Percentiles rank a stretch among this genome's conserved stretches.
Evolutionary conservation across 2,329 filamentous ascomycete species (phyloP).

Genomic region (Fusarium pilosicola): DNA sequence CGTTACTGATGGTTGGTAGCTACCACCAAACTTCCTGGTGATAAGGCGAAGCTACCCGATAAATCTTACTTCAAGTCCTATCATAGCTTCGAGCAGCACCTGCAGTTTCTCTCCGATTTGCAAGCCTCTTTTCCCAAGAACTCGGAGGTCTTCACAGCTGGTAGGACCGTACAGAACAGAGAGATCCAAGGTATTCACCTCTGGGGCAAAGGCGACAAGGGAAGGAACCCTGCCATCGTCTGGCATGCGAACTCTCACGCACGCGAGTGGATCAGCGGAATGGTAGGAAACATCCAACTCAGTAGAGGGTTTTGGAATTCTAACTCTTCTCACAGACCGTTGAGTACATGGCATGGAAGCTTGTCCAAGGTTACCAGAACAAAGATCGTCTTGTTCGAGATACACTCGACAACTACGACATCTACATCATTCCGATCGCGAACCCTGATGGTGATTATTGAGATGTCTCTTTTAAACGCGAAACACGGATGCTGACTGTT

Average conservation of each 20-base stretch:
- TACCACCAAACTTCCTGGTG: neutral
- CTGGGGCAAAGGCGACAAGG: constrained; percentile 57
- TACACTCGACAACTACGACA: constrained; percentile 70
- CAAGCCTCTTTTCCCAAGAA: constrained; percentile 54
- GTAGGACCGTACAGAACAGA: constrained; percentile 58
- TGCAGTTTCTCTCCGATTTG: constrained; percentile 59
- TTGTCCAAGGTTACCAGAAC: constrained; percentile 35
- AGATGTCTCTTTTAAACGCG: too few relatives aligned
- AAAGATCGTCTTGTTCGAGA: constrained; percentile 12
- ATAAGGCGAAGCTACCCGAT: constrained; percentile 5
- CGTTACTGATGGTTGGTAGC: neutral
- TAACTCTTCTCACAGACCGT: constrained; percentile 19
- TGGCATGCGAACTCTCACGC: constrained; percentile 69
- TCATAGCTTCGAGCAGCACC: constrained; percentile 62
- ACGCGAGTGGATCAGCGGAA: constrained; percentile 68
- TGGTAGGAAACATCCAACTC: constrained; percentile 46
- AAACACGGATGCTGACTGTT: rapidly evolving
- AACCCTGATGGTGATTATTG: constrained; percentile 65
- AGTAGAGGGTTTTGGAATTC: rapidly evolving
- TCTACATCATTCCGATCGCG: constrained; percentile 71
- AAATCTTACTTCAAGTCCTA: constrained; percentile 62
- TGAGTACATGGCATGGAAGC: constrained; percentile 37
- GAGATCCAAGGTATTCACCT: constrained; percentile 70
- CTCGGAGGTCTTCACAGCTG: constrained; percentile 60
- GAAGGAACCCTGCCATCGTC: constrained; percentile 62